These are phyloP conservation scores for Cercospora citrullina DNA, from an alignment of 2,329 filamentous ascomycete genomes.

Conservation along the genomic window DNA sequence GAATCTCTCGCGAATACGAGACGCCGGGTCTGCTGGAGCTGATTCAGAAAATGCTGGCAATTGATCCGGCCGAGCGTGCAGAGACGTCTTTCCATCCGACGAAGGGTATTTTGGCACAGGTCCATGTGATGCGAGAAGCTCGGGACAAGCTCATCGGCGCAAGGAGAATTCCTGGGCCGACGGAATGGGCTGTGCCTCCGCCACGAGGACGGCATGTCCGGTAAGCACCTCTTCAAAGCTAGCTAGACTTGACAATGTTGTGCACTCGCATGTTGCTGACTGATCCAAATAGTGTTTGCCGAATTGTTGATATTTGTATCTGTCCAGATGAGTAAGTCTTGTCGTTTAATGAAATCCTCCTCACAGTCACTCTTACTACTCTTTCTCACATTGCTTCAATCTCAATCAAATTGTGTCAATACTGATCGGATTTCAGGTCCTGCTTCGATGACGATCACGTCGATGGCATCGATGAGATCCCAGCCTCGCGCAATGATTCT, in stretches of 20 bases:
- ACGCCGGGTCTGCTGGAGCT: constrained; percentile 16
- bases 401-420: background rate
- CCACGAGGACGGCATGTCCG: background rate
- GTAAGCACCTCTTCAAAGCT: background rate
- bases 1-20: constrained; percentile 10
- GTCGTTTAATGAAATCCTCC: background rate
- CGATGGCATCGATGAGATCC: background rate
- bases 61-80: constrained; percentile 18
- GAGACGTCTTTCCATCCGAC: constrained; percentile 17
- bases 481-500: background rate
- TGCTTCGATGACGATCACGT: background rate
- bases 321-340: background rate
- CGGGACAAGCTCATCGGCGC: constrained; percentile 11
- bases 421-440: background rate
- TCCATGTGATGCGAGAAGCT: constrained; percentile 18
- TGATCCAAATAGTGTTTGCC: background rate
- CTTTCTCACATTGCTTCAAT: background rate
- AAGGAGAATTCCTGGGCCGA: background rate
- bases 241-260: background rate
- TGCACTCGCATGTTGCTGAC: background rate
- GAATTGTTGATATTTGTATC: background rate
- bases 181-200: background rate
- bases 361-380: background rate
- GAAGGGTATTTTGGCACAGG: constrained; percentile 13
- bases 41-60: constrained; percentile 16